phyloP scores from a whole-genome alignment of 768 basidiomycete species.

The Leccinum olivaceopallidum region DNA sequence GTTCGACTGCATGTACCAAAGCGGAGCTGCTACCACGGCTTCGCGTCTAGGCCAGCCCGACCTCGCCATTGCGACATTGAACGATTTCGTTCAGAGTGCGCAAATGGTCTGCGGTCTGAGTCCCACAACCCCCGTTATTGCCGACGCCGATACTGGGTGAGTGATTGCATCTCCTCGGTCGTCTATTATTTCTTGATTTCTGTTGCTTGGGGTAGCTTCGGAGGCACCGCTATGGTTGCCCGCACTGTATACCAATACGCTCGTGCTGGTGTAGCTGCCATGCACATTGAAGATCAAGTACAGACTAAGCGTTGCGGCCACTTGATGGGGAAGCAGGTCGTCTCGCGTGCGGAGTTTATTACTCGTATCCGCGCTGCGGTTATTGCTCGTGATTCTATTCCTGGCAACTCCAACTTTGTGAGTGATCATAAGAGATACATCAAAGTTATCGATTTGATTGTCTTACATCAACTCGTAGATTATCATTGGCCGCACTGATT shows the following conservation, averaged over 20 bases:
- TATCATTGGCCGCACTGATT: conserved; percentile 76
- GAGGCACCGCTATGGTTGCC: conserved; percentile 73
- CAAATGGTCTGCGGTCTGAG: conserved; percentile 69
- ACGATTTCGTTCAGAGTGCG: conserved; percentile 72
- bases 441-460: background rate
- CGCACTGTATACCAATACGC: conserved; percentile 74
- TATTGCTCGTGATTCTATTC: conserved; percentile 72
- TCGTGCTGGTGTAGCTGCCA: conserved; percentile 67
- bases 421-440: conserved; percentile 10
- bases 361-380: conserved; percentile 78
- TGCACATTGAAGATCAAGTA: conserved; percentile 83
- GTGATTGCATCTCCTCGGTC: conserved; percentile 1
- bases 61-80: conserved; percentile 74
- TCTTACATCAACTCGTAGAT: conserved; percentile 40
- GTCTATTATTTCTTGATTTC: conserved; percentile 7
- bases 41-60: conserved; percentile 79
- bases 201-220: conserved; percentile 43
- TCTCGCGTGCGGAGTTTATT: conserved; percentile 73
- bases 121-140: conserved; percentile 70
- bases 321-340: conserved; percentile 78
- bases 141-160: conserved; percentile 79
- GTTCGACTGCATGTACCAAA: conserved; percentile 77
- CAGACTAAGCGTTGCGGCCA: conserved; percentile 82
- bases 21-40: conserved; percentile 79
- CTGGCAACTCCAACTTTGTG: conserved; percentile 75